Base-by-base conservation (phyloP, 495 filamentous ascomycete genomes). In the Oidiodendron maius region DNA sequence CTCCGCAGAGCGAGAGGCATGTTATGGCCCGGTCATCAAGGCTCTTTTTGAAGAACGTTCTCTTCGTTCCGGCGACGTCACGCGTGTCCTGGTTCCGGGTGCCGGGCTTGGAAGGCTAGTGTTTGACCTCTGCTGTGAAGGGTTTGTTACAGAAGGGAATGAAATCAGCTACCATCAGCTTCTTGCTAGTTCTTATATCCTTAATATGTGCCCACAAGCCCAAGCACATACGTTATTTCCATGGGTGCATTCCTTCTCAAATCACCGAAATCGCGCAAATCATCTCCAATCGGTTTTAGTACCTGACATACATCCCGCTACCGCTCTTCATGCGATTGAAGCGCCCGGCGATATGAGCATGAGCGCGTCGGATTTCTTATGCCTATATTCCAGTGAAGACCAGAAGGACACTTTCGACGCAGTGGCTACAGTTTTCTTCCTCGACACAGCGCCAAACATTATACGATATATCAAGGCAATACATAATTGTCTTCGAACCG, bases 81-180 rank as follows among this genome's bases (percentile, higher is more conserved):
- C 89, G 34, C 83, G 71, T 37, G 78, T 98, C 9, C 71, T 98
- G 4, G 82, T 97, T 20, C 89, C 94, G 2, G 93, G 94, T 3
- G 91, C 91, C 3, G 93, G 93, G 1, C 69, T 98, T 22, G 90
- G 89, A 11, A 79, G 93, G 3, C 67, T 96, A 8, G 86, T 95
- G 3, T 89, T 91, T 56, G 93, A 98, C 11, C 68, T 96, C 39
- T 88, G 82, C 57, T 66, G 66, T n/a, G 72, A 70, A 4, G 93
- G 93, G 12, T 95, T 80, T 65, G 62, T 72, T 0, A 75, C 79
- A 1, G 89, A 97, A 61, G 93, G 94, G 11, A 98, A 97, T 53
- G 93, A 98, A 69, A 90, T 97, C 52, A 94, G 88, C 13, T 96
- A 91, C 56, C 93, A 97, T 62, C 87, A 91, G 58, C 74, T 96